Evolutionary conservation across 2,329 filamentous ascomycete species (phyloP).

Genomic region (Xylariaceae sp.): DNA sequence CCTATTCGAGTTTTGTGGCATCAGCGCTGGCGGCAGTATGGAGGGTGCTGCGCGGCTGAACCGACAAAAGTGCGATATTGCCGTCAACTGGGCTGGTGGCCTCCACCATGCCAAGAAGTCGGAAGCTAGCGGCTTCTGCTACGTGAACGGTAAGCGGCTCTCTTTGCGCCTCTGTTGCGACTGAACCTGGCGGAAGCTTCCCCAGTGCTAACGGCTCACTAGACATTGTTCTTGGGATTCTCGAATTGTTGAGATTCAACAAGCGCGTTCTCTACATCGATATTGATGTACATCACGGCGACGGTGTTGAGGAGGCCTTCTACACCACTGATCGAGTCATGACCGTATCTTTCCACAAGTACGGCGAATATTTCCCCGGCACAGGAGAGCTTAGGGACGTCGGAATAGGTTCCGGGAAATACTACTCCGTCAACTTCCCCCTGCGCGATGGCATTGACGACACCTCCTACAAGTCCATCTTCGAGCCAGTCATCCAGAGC

Average conservation of each 20-base stretch:
- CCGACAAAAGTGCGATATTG: conserved; percentile 89
- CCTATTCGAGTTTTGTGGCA: conserved; percentile 92
- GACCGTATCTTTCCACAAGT: conserved; percentile 94
- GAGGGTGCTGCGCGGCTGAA: conserved; percentile 88
- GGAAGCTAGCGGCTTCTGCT: conserved; percentile 95
- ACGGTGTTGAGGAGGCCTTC: conserved; percentile 90
- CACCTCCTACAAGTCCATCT: conserved; percentile 82
- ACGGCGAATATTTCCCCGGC: conserved; percentile 92
- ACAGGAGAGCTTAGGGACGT: conserved; percentile 85
- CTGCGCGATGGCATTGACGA: conserved; percentile 91
- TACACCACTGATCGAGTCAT: conserved; percentile 90
- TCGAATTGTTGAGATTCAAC: conserved; percentile 85
- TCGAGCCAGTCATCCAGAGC: conserved; percentile 80
- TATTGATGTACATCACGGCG: conserved; percentile 90
- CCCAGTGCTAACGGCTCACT: conserved; percentile 40
- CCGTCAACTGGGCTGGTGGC: conserved; percentile 96
- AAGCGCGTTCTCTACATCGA: conserved; percentile 95
- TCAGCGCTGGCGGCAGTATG: conserved; percentile 90
- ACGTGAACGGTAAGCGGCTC: conserved; percentile 75
- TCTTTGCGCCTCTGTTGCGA: not conserved
- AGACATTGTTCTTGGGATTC: conserved; percentile 95
- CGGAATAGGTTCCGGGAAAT: conserved; percentile 81
- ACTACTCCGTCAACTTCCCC: conserved; percentile 88
- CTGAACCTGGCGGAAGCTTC: not conserved
- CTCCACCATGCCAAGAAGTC: conserved; percentile 97